These are phyloP conservation scores for Cystobasidium pallidum DNA, from an alignment of 1,284 basidiomycete genomes.

Conservation along the genomic window DNA sequence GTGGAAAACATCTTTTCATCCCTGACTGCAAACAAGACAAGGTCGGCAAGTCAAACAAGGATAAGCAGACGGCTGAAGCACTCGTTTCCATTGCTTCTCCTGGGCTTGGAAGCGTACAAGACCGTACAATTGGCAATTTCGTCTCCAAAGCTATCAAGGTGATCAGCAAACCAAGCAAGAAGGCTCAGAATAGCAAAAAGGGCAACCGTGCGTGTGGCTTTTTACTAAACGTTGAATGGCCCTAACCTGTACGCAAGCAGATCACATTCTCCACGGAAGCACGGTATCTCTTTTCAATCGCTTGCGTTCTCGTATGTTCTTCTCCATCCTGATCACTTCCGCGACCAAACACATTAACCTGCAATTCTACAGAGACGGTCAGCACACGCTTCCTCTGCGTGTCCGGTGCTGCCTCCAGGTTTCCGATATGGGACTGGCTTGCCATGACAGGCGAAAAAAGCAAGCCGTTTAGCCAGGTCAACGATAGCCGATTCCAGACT, in stretches of 20 bases:
- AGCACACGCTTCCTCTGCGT: constrained; percentile 90
- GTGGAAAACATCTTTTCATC: constrained; percentile 87
- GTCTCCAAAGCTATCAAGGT: constrained; percentile 92
- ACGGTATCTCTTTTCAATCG: constrained; percentile 95
- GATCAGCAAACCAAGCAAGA: constrained; percentile 72
- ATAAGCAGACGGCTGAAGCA: constrained; percentile 72
- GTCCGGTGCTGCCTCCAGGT: constrained; percentile 82
- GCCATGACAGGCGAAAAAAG: constrained; percentile 77
- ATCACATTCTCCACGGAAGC: constrained; percentile 92
- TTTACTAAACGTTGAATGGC: constrained; percentile 40
- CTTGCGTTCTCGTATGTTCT: constrained; percentile 80
- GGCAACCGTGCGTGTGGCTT: constrained; percentile 66
- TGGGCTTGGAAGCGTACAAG: constrained; percentile 66
- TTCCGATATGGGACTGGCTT: constrained; percentile 85
- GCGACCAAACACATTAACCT: not conserved
- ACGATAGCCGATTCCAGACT: constrained; percentile 53
- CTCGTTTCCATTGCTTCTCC: constrained; percentile 85
- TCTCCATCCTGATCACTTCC: not conserved
- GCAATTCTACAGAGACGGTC: constrained; percentile 51
- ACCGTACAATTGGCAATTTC: constrained; percentile 81
- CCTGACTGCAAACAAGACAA: constrained; percentile 61
- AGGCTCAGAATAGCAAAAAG: constrained; percentile 89
- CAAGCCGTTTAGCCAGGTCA: constrained; percentile 58
- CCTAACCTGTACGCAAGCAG: constrained; percentile 60
- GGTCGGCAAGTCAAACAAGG: constrained; percentile 14